Evolutionary conservation across 768 basidiomycete species (phyloP).

Genomic region (Arthromyces matolae): DNA sequence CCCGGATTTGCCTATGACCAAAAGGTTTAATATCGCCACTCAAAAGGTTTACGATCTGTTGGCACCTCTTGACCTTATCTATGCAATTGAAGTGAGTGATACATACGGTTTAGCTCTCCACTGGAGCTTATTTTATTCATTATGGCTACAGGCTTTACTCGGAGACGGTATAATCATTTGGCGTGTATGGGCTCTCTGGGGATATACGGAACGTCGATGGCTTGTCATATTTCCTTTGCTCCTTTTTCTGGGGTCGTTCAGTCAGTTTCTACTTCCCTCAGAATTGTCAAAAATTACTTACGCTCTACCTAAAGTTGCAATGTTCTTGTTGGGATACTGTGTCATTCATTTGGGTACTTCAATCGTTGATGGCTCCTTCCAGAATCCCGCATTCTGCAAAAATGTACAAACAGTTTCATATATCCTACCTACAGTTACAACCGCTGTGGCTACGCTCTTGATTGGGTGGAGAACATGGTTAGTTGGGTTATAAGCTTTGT

Average conservation of each 20-base stretch:
- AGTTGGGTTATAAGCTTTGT: background rate
- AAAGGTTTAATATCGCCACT: background rate
- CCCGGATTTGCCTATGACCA: background rate
- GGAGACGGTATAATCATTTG: slow-evolving; percentile 6
- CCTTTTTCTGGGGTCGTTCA: background rate
- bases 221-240: background rate
- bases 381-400: slow-evolving; percentile 8
- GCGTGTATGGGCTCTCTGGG: slow-evolving; percentile 6
- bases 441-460: slow-evolving; percentile 5
- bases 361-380: slow-evolving; percentile 9
- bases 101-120: too few species aligned
- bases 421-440: slow-evolving; percentile 2
- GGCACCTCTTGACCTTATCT: slow-evolving; percentile 2
- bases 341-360: slow-evolving; percentile 4
- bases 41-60: background rate
- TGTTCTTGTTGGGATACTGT: slow-evolving; percentile 7
- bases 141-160: slow-evolving; percentile 6
- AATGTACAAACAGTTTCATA: slow-evolving; percentile 6
- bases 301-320: background rate
- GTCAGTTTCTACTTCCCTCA: background rate
- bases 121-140: too few species aligned
- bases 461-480: slow-evolving; percentile 7
- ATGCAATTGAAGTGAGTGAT: slow-evolving; percentile 6
- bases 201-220: background rate
- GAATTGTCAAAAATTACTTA: background rate